Base-by-base conservation (phyloP, 2,329 filamentous ascomycete species). In the Curvularia verruculosa region DNA sequence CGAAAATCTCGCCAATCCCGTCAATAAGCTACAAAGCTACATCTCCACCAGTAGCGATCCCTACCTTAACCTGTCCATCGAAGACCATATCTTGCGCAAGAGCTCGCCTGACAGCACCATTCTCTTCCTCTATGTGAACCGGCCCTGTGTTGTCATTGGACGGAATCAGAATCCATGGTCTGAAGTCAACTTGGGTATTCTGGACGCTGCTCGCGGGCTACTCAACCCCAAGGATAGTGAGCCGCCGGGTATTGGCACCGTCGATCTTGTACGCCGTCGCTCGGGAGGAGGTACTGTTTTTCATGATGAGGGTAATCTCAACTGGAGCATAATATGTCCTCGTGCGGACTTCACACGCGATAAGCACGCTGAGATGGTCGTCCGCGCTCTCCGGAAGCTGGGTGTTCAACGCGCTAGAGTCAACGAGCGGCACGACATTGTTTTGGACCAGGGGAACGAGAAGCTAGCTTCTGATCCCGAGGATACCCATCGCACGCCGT, bases 141-240 rank as follows among this genome's bases (percentile, higher is more conserved):
- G 86, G 36, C 92, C 94, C 0, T 92, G 91, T 74, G 84, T 99
- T 58, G 88, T 99, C 72, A 89, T 99, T 65, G 95, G 95, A 41
- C 88, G 95, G 58, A 99, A 99, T 75, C 95, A 99, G 80, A 99
- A 99, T 75, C 95, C 95, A 52, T 99, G 94, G 95, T 83, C 91
- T 8, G 95, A 99, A 79, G 87, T 91, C 60, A 91, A 96, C 73
- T 83, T 97, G 8, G 79, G 79, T 37, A 81, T 86, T 1, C 79
- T 96, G 8, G 69, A 78, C 68, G 69, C 80, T 60, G 74, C 76
- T n/a, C 54, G 39, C 29, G 44, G 34, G 19, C 63, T 73, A 61
- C 41, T 60, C 23, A 31, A 58, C 13, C 49, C 54, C 50, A 60
- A 69, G 39, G 58, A 65, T 50, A 65, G 36, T 67, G 82, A 75